Base-by-base conservation (phyloP, 257 asterid species). In the Rehmannia glutinosa region DNA sequence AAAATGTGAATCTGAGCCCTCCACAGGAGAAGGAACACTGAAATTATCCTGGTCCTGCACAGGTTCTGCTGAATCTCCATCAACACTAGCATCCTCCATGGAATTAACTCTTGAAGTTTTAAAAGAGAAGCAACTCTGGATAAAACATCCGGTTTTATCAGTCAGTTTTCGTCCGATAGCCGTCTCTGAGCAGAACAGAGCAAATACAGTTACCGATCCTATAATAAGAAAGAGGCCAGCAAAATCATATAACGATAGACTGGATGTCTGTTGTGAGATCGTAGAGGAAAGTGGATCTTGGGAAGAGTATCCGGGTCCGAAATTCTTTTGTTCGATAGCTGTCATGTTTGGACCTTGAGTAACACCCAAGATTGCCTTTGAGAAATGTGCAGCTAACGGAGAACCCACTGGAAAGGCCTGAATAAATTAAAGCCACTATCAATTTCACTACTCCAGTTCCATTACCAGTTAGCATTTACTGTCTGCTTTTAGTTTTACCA, bases 341-440 rank as follows among this genome's bases (percentile, higher is more conserved):
- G 75, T 75, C 88, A 85, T 73, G 58, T 68, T 45, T n/a, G 79
- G 43, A 25, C 82, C 70, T 65, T 81, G 85, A 19, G 86, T 83
- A 10, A 83, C 81, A 4, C 64, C 70, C 60, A 85, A 33, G 20
- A 87, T 81, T 13, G 90, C 95, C 78, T 71, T 81, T 13, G 95
- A 87, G 68, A 87, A 87, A 65, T 69, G 56, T 6, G 72, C 19
- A 9, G 72, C 75, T 23, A 87, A 68, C 1, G 76, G 62, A 30
- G 95, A 87, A 5, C 69, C 86, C 20, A 28, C 9, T 0, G 86
- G 84, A 28, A 85, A 81, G 3, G 92, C 95, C 95, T 87, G 71
- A 1, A 70, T 41, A 35, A 12, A 27, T n/a, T n/a, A n/a, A n/a
- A n/a, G n/a, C n/a, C n/a, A n/a, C n/a, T n/a, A n/a, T n/a, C n/a